Evolutionary conservation across 805 yeast species (phyloP), one percentile per base, ranked within the genome.

Genomic region (Yamadazyma laniorum): DNA sequence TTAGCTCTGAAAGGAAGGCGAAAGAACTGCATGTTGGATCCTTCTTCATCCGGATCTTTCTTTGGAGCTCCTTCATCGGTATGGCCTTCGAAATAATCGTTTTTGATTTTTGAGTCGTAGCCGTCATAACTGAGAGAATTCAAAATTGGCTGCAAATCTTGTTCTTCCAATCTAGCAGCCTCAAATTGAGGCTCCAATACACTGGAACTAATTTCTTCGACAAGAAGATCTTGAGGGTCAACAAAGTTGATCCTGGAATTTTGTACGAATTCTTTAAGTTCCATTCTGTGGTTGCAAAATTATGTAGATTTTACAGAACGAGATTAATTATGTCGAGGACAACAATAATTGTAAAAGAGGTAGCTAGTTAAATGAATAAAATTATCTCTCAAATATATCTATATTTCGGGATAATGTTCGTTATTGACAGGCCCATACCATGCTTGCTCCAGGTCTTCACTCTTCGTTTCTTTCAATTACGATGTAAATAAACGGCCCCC

Each of bases 21-120:
- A 52, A 52, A 49, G 18, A 49, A 46, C 33, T 45, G 44, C 43
- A 42, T 43, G 34, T 47, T 48, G 23, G 37, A 34, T 23, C 33
- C 39, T 34, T 45, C 50, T 23, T 40, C 44, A 29, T 30, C 16
- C 12, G 32, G 38, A 32, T 35, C 40, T 2, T 39, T 37, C 25
- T 43, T 45, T 14, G 19, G 3, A 18, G 43, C 40, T n/a, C 36
- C 42, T 14, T 43, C 29, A 29, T 52, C 48, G 8, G 54, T 49
- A 32, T 53, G 51, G 21, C 52, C 17, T 19, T 45, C 13, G 21
- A 46, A 6, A 34, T 38, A 37, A 15, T 37, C 22, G 16, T 31
- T 29, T 4, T 21, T 13, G 8, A 38, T 33, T 13, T 28, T 22
- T 21, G 6, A 9, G n/a, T 29, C 32, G 11, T n/a, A 25, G 5